Evolutionary conservation across 2,329 filamentous ascomycete species (phyloP), one percentile per base, ranked within the genome.

Genomic region (Penicillium capsulatum): DNA sequence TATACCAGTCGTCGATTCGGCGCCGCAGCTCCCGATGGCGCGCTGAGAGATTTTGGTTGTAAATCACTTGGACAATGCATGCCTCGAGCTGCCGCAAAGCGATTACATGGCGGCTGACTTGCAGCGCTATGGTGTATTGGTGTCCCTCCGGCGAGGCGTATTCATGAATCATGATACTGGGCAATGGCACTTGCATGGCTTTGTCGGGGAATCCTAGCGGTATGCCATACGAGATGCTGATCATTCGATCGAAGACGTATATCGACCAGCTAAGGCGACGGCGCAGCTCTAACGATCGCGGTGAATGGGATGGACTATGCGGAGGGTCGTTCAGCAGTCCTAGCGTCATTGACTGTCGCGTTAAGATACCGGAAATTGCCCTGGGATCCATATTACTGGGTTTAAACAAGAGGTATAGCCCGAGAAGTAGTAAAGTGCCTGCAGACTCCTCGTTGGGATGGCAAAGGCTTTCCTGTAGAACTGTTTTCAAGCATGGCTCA

Each of bases 1-100:
- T 70, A 44, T 72, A 72, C 68, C 70, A 72, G 42, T 71, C 63
- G 37, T 72, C 69, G 14, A 73, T 70, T 17, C 68, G 60, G n/a
- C 62, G 54, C n/a, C 66, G 59, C 17, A 71, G 57, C 14, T 56
- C 55, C 27, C 59, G 58, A 54, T 26, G 19, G 10, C 14, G 36
- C 19, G 30, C 17, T 8, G 28, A 10, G 15, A 14, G 1, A 17
- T 13, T 14, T 2, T 20, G 13, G 4, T 27, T 26, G 30, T 38
- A 28, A 13, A 38, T 38, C 0, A 29, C 13, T 6, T 57, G 51
- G 8, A 70, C 44, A 9, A 70, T 69, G n/a, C 58, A 55, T 29
- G 67, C 64, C 45, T 73, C 70, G 0, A 72, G 52, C 48, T 69
- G 68, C 1, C 69, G 63, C 11, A 72, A 58, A 36, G 69, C 59